Evolutionary conservation across 352 stramenopile species (phyloP), one percentile per base, ranked within the genome.

Genomic region (Globisporangium iwayamae): DNA sequence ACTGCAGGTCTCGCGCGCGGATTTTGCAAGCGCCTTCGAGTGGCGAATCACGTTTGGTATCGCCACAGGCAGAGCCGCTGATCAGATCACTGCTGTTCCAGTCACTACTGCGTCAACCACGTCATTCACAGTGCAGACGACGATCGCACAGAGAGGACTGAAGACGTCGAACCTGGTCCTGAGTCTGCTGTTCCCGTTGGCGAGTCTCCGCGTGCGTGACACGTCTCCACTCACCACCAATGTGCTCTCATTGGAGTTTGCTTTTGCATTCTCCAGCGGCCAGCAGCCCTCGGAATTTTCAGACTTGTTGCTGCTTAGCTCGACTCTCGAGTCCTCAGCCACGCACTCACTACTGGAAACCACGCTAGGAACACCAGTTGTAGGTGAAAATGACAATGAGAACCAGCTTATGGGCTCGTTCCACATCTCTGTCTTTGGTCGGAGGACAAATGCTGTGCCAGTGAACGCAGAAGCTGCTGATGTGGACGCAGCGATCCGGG

Each of bases 11-110:
- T 66, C 66, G 16, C 62, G 55, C n/a, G 10, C 46, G 11, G 62
- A 65, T 18, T 56, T 54, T 10, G 51, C 53, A n/a, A 30, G 48
- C 16, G 51, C 34, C 0, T 72, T 72, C 20, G 54, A 66, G 56
- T 72, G 66, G 66, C 54, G 47, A 4, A 52, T 72, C 18, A 72
- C 66, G 13, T 72, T 72, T 39, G 56, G 55, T 4, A 11, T 51
- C 2, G 28, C 56, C 20, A 58, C 22, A 5, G 50, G 56, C 41
- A 48, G 62, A 39, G 39, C 18, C 28, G 11, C 7, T 6, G 56
- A 22, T 11, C 55, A 56, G 7, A 36, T 63, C 3, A 30, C 16
- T 14, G 56, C 38, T 32, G 43, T 28, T 9, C 14, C 47, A 34
- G 48, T 18, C 13, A 38, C 18, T 5, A 47, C 43, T 9, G 18